Evolutionary conservation across 2,329 filamentous ascomycete species (phyloP), one percentile per base, ranked within the genome.

Genomic region (Stromatinia cepivora): DNA sequence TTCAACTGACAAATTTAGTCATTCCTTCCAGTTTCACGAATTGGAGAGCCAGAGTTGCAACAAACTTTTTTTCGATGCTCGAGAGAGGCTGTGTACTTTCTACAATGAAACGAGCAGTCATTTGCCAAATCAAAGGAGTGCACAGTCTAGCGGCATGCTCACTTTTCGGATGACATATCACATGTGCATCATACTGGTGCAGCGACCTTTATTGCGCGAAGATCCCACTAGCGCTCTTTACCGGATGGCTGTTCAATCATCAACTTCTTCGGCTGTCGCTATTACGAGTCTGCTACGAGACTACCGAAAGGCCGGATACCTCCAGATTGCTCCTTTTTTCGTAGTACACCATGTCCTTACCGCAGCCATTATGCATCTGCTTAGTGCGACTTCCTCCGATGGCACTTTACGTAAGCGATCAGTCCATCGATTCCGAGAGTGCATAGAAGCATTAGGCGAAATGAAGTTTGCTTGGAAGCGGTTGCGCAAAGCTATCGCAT

Each of bases 31-130:
- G 20, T 57, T 57, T 13, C 31, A 57, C n/a, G 54, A 57, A 15
- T 8, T 57, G 20, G 54, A 36, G 11, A 39, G 31, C 31, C 54
- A 57, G n/a, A 57, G 54, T 7, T 31, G 54, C 31, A 57, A 36
- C 22, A 57, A 57, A 57, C 54, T 57, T 57, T 57, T 57, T n/a
- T 36, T 57, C 20, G 54, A 57, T 39, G 54, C 54, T 34, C 54
- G 54, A 20, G 54, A 39, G n/a, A 22, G 15, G 9, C n/a, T 57
- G 6, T 57, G 28, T 13, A 57, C 31, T 22, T 57, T 57, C 22
- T 39, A 57, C n/a, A 57, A 57, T 39, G 20, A 57, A 57, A 39
- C 36, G 28, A n/a, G n/a, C 11, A 39, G 5, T n/a, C 34, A 57
- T 34, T 5, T 57, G 15, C n/a, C 31, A 22, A 39, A 13, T 22